Base-by-base conservation (phyloP, 441 rosid genomes). In the Adansonia gregorii region DNA sequence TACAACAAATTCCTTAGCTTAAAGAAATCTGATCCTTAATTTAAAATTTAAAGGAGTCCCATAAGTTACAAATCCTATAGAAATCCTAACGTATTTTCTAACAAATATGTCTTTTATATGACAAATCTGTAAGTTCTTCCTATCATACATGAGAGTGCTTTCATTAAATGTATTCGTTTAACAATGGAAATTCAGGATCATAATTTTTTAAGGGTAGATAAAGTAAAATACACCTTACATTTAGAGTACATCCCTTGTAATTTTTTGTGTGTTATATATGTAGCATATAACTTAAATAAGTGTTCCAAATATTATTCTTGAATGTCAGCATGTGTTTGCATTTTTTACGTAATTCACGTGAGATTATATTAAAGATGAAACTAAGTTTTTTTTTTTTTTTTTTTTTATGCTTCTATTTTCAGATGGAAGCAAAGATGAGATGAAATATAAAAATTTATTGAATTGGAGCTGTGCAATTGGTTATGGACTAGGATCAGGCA, bases 391-490 rank as follows among this genome's bases (percentile, higher is more conserved):
- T 31, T 31, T 24, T 2, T 31, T 31, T 24, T 65, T 70, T 55
- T 67, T 79, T 20, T 69, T 66, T 20, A 73, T 80, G 69, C 63
- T 78, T 35, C 59, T 72, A 80, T 54, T 81, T 35, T 27, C 81
- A 93, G 97, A 76, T 92, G 92, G 88, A 81, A 82, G 82, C 82
- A 85, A 82, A 73, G 89, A 85, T 78, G 78, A n/a, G 2, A 76
- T 75, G 67, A 88, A 89, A 72, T 90, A 80, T 76, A 89, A 76
- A 71, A 89, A 93, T 82, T 77, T 84, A 77, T 86, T 52, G 84
- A 91, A 95, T 79, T 95, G 98, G 97, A 95, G 93, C 79, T 91
- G 91, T 80, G 98, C 99, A 73, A 80, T 91, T 87, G 92, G 97
- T 72, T 95, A 95, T 83, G 98, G 91, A 74, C 85, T 88, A 54